Base-by-base conservation (phyloP, 192 early-diverging fungal genomes). In the Umbelopsis sp. region DNA sequence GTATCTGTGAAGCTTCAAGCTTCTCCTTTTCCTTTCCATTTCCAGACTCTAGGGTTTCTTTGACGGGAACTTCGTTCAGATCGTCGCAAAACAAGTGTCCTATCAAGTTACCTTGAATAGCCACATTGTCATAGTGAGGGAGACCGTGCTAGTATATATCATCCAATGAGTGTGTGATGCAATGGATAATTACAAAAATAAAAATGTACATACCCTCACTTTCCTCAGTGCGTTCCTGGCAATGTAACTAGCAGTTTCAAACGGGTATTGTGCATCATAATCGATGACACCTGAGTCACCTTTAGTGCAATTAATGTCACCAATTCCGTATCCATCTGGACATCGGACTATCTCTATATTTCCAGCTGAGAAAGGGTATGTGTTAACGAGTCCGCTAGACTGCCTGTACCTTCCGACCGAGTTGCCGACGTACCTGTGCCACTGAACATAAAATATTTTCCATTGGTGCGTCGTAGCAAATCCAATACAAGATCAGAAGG, bases 41-140 rank as follows among this genome's bases (percentile, higher is more conserved):
- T 29, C 16, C 56, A 17, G 10, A 11, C 11, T 4, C 47, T 20
- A 2, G 11, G 29, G 1, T 29, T 1, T 62, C 17, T 14, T 59
- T 1, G 6, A 16, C 31, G 11, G 26, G 20, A 20, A 29, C 4
- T 20, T 62, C 29, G 31, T 62, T 62, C 31, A 62, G 17, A 62
- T 62, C 56, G 11, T 62, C 56, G 4, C 56, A 62, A 14, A 34
- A 62, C 17, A 62, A 16, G 20, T 62, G 17, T 12, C 56, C 56
- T 62, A 62, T 62, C 26, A 62, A 7, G 29, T 62, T 62, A 14
- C 31, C 17, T 62, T 62, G 56, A 7, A 62, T 62, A 14, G 56
- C 56, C 7, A 62, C 56, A n/a, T 62, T 62, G n/a, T 62, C 56
- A 62, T 62, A 62, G 31, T 62, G 56, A 14, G 56, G 56, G 29